Base-by-base conservation (phyloP, 2,329 filamentous ascomycete genomes). In the Fusarium odoratissimum region DNA sequence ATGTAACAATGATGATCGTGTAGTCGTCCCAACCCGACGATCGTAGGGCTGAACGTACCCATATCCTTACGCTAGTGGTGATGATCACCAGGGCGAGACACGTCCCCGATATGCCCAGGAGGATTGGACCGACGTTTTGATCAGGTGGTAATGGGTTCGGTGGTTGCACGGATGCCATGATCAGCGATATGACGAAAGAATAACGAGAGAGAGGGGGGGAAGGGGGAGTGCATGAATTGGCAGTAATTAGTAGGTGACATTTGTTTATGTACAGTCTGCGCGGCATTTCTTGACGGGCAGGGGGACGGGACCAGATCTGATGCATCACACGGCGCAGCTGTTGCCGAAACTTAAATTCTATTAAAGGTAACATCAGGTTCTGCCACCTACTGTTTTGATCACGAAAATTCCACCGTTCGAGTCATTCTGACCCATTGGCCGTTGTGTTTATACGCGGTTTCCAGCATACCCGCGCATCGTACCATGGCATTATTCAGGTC, bases 11-110 rank as follows among this genome's bases (percentile, higher is more conserved):
- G n/a, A 69, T 44, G 49, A 83, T 83, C 28, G 79, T 78, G 46
- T 80, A 80, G 69, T 84, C 83, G 71, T 84, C 83, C 80, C 78
- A 80, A 38, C 80, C 79, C 8, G 81, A 41, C 6, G 73, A 77
- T 23, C 75, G 77, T n/a, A 78, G 74, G 23, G 65, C 63, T 17
- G 66, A 74, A 12, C 81, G 75, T 12, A 80, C 80, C 67, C 76
- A 81, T 13, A 81, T 60, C 35, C 81, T 78, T 11, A 83, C 60
- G 23, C 60, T 46, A 19, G 80, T 82, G 7, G 81, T 81, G 66
- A 78, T 58, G 64, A 81, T 64, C 45, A 79, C 76, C 31, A 83
- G 73, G 33, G 72, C 64, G 23, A 81, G 76, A 49, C 83, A 74
- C n/a, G 77, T 69, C 28, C 76, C 76, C 13, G 81, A 81, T 17